Conservation (phyloP, 331 rosid genomes). For the Ulmus americana region DNA sequence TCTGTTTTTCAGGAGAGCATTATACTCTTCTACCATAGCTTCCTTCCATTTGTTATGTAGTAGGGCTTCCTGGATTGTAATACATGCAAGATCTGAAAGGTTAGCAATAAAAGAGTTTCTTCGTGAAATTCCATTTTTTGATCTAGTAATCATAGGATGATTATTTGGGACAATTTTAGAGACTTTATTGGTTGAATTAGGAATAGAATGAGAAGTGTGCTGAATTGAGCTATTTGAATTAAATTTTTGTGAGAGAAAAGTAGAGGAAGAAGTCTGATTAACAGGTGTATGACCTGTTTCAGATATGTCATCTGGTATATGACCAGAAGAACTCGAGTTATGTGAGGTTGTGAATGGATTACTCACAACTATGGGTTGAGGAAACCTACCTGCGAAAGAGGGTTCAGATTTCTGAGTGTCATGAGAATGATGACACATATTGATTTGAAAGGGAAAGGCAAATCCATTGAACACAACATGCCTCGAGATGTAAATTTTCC, state of each 20-base stretch:
- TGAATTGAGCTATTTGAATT: no score
- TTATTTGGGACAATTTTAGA: no score
- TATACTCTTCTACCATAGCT: no score
- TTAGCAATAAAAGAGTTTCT: constrained; percentile 1
- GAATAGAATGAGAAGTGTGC: no score
- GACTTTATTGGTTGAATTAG: no score
- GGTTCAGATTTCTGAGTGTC: neutral
- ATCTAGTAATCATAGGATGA: neutral
- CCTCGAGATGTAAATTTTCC: no score
- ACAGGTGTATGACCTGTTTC: neutral
- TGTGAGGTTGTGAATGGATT: no score
- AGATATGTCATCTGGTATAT: no score
- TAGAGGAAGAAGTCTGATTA: neutral
- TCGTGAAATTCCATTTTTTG: neutral
- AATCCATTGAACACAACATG: no score
- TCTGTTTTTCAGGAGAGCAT: no score
- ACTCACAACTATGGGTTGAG: neutral
- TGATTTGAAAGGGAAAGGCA: constrained; percentile 20
- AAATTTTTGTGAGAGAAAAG: neutral
- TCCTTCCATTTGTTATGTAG: constrained; percentile 1
- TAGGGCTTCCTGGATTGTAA: constrained; percentile 2
- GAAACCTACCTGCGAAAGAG: neutral
- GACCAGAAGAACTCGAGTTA: no score
- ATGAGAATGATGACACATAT: neutral
- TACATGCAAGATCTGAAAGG: neutral